A percentile compares a stretch with the other conserved stretches of the same genome.
Conservation (phyloP, 1,284 basidiomycete genomes). For the Meira miltonrushii region DNA sequence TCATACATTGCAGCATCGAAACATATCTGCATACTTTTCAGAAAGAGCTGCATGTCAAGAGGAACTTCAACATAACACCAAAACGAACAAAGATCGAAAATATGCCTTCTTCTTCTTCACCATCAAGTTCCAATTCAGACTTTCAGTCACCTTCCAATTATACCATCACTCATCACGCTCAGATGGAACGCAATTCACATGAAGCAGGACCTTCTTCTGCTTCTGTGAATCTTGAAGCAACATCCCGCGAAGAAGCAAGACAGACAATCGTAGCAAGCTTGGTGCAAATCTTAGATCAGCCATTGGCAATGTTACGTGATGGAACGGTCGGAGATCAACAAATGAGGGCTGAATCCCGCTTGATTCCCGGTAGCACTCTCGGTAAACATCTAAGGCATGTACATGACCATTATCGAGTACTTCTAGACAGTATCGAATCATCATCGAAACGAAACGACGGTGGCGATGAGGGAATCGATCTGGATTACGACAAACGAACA, state of each 20-base stretch:
- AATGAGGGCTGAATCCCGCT: conserved; percentile 22
- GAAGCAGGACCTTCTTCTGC: not conserved
- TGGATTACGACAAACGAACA: conserved; percentile 40
- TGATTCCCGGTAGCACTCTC: conserved; percentile 32
- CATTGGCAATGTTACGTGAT: conserved; percentile 25
- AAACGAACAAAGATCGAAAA: no score
- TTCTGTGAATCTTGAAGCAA: not conserved
- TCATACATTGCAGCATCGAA: no score
- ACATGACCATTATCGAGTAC: conserved; percentile 35
- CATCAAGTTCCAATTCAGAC: no score
- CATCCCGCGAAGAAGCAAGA: conserved; percentile 8
- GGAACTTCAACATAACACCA: no score
- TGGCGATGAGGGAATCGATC: conserved; percentile 11
- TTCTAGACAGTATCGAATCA: conserved; percentile 23
- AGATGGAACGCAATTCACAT: no score
- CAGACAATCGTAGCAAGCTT: conserved; percentile 30
- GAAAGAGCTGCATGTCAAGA: no score
- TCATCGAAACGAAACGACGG: conserved; percentile 4
- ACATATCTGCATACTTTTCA: no score
- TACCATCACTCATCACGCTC: no score
- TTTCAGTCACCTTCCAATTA: no score
- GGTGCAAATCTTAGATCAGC: conserved; percentile 38
- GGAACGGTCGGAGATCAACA: conserved; percentile 20
- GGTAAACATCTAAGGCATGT: conserved; percentile 44
- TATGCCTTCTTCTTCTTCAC: no score